These are phyloP conservation scores for Nannizziopsis barbatae DNA, from an alignment of 2,329 filamentous ascomycete species.

Conservation along the genomic window DNA sequence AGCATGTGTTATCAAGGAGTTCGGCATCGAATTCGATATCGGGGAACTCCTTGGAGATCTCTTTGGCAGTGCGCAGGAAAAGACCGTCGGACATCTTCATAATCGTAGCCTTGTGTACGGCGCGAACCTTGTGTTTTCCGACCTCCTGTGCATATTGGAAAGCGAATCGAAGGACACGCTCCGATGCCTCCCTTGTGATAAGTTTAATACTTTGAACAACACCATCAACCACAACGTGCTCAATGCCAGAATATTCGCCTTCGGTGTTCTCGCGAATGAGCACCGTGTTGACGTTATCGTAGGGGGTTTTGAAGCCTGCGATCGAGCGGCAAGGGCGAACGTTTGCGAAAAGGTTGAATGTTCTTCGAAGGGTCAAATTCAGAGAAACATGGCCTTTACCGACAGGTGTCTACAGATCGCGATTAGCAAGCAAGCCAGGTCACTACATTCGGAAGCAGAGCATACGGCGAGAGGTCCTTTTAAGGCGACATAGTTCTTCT, in stretches of 20 bases:
- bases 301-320: slow-evolving; percentile 94
- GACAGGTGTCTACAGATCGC: slow-evolving; percentile 60
- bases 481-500: slow-evolving; percentile 90
- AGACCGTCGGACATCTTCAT: slow-evolving; percentile 99
- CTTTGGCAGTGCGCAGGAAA: slow-evolving; percentile 76
- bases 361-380: slow-evolving; percentile 94
- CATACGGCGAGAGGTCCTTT: slow-evolving; percentile 93
- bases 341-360: slow-evolving; percentile 99
- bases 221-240: slow-evolving; percentile 94
- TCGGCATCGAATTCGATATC: slow-evolving; percentile 93
- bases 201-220: slow-evolving; percentile 99
- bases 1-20: slow-evolving; percentile 96
- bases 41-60: slow-evolving; percentile 91
- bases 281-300: slow-evolving; percentile 92
- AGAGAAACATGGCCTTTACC: slow-evolving; percentile 99
- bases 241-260: slow-evolving; percentile 98
- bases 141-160: slow-evolving; percentile 96
- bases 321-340: slow-evolving; percentile 95
- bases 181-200: slow-evolving; percentile 86
- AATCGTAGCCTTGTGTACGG: slow-evolving; percentile 99
- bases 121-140: slow-evolving; percentile 91
- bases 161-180: slow-evolving; percentile 91
- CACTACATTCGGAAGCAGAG: slow-evolving; percentile 16
- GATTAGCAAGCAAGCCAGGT: slow-evolving; percentile 3
- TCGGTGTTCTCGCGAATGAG: slow-evolving; percentile 99